Evolutionary conservation across 2,329 filamentous ascomycete species (phyloP).

Genomic region (Neonectria coccinea): DNA sequence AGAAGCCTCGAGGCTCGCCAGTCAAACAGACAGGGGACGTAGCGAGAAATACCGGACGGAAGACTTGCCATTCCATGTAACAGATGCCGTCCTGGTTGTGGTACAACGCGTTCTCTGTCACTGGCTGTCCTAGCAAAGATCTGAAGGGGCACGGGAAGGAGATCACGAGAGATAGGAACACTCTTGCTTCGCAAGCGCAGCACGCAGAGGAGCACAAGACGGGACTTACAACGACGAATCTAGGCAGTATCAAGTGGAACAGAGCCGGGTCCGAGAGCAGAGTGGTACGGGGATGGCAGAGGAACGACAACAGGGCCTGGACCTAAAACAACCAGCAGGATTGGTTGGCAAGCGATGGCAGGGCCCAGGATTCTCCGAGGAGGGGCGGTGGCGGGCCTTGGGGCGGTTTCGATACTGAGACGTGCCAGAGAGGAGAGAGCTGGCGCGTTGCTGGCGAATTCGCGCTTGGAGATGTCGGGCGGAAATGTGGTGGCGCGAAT

Average conservation of each 20-base stretch:
- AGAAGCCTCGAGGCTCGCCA: neutral
- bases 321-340: conserved; percentile 21
- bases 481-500: conserved; percentile 8
- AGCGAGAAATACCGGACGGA: neutral
- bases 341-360: conserved; percentile 32
- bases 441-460: conserved; percentile 13
- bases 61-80: conserved; percentile 1
- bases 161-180: neutral
- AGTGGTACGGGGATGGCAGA: conserved; percentile 22
- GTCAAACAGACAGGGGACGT: neutral
- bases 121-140: neutral
- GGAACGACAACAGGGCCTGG: conserved; percentile 29
- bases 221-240: conserved; percentile 29
- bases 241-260: conserved; percentile 26
- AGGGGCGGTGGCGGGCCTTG: conserved; percentile 23
- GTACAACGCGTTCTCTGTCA: neutral
- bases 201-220: conserved; percentile 18
- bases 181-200: conserved; percentile 13
- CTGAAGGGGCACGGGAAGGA: neutral
- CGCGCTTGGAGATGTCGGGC: conserved; percentile 10
- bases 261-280: conserved; percentile 19
- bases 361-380: conserved; percentile 27
- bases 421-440: conserved; percentile 18
- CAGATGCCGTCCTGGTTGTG: neutral
- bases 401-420: conserved; percentile 22